Evolutionary conservation across 2,329 filamentous ascomycete species (phyloP), one percentile per base, ranked within the genome.

Genomic region (Colletotrichum karsti): DNA sequence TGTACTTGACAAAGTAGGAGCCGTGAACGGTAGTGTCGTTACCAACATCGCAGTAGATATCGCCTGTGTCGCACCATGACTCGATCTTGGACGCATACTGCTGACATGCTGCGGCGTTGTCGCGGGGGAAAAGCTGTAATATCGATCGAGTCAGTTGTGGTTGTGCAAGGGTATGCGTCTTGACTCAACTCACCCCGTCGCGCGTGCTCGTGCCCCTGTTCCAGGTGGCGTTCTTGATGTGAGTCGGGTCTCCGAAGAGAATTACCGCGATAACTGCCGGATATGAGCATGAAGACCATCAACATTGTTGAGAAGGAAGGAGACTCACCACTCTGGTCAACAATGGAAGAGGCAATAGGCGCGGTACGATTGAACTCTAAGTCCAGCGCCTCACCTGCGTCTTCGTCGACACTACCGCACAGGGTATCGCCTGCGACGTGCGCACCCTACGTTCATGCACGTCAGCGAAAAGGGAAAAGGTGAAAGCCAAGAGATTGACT

Each of bases 21-120:
- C 76, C 74, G 69, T 82, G 81, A 2, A 79, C 76, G 3, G 62
- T 61, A 2, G 39, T 37, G 64, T 70, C 51, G 56, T 67, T 63
- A 39, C 81, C 82, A 7, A 42, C 3, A 71, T 79, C 80, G 71
- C 81, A 83, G 73, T 80, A 83, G 15, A 74, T 65, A 67, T 84
- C 83, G 53, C 80, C 80, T 0, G 70, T 76, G 73, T 83, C 81
- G 73, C 81, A 83, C 73, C 78, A 83, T 4, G 81, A 81, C 48
- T 76, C 73, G 48, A 83, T 71, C 35, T 77, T 77, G 71, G 76
- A 69, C 60, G 73, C 72, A 71, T 81, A 80, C 37, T 74, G 70
- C 67, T 79, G 73, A 74, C 81, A 83, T 13, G 73, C 71, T 37
- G 72, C 74, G 46, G 74, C 71, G 62, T 80, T 73, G n/a, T 75